Evolutionary conservation across 306 rosid species (phyloP).

Genomic region (Datisca glomerata): DNA sequence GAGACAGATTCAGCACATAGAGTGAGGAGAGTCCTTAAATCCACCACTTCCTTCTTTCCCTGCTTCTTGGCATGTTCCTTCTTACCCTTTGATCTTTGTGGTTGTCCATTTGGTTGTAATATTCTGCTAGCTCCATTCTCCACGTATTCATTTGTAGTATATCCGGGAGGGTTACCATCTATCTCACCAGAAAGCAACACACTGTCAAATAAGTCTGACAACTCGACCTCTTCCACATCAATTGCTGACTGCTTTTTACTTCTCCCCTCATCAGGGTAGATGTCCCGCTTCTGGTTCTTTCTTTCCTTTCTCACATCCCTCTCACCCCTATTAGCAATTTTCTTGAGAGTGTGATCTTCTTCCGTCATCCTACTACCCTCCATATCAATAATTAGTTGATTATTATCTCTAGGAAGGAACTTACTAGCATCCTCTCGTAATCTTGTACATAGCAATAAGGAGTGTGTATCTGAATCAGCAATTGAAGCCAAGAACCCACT

Average conservation of each 20-base stretch:
- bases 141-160: background rate
- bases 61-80: conserved; percentile 10
- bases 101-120: conserved; percentile 6
- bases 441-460: too few relatives aligned
- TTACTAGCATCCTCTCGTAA: conserved; percentile 85
- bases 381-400: conserved; percentile 32
- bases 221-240: conserved; percentile 30
- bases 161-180: conserved; percentile 4
- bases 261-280: conserved; percentile 31
- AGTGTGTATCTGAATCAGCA: too few relatives aligned
- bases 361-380: conserved; percentile 16
- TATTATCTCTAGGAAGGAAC: conserved; percentile 50
- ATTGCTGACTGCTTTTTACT: conserved; percentile 38
- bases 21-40: conserved; percentile 12
- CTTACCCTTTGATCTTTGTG: conserved; percentile 1
- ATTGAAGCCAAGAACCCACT: too few relatives aligned
- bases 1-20: conserved; percentile 15
- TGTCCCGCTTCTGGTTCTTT: conserved; percentile 31
- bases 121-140: conserved; percentile 9
- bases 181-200: conserved; percentile 27
- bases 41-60: conserved; percentile 12
- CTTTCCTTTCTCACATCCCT: conserved; percentile 28
- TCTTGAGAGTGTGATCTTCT: conserved; percentile 5
- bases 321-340: conserved; percentile 11
- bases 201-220: conserved; percentile 35